Conservation (phyloP, 768 basidiomycete genomes). For the Podaxis sp. region DNA sequence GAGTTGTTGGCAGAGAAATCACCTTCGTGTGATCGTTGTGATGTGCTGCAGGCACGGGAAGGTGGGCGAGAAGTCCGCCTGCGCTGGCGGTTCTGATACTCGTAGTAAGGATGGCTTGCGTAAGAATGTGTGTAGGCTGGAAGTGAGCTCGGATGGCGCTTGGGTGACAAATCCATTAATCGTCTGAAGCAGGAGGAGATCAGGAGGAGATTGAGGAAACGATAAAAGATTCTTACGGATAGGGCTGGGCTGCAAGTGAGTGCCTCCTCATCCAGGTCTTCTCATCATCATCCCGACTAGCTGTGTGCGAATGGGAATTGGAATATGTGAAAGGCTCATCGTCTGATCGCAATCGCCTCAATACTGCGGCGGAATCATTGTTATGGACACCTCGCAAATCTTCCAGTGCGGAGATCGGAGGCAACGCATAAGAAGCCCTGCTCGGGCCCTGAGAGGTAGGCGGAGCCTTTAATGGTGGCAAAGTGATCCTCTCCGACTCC, state of each 20-base stretch:
- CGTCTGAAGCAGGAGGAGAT: conserved; percentile 16
- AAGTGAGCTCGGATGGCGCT: conserved; percentile 18
- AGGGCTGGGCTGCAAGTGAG: conserved; percentile 36
- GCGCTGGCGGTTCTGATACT: conserved; percentile 8
- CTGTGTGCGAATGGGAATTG: conserved; percentile 18
- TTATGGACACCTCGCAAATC: conserved; percentile 47
- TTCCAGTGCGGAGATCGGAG: conserved; percentile 68
- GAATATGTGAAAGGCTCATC: conserved; percentile 28
- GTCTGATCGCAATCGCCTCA: conserved; percentile 57
- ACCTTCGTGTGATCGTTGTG: conserved; percentile 18
- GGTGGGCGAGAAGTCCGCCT: conserved; percentile 8
- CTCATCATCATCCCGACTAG: conserved; percentile 21
- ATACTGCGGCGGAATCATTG: conserved; percentile 61
- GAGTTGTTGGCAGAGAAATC: conserved; percentile 42
- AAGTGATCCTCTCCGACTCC: conserved; percentile 29
- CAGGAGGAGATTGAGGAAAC: neutral
- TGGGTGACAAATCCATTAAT: conserved; percentile 21
- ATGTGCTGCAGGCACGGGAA: conserved; percentile 10
- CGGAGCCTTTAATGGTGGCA: conserved; percentile 37
- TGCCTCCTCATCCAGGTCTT: conserved; percentile 35
- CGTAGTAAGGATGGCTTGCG: conserved; percentile 21
- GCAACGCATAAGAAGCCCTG: conserved; percentile 48
- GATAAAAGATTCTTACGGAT: conserved; percentile 15
- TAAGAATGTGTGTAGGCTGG: conserved; percentile 24
- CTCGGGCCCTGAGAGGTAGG: conserved; percentile 20